Evolutionary conservation across 495 filamentous ascomycete species (phyloP).

Genomic region (Parathielavia appendiculata): DNA sequence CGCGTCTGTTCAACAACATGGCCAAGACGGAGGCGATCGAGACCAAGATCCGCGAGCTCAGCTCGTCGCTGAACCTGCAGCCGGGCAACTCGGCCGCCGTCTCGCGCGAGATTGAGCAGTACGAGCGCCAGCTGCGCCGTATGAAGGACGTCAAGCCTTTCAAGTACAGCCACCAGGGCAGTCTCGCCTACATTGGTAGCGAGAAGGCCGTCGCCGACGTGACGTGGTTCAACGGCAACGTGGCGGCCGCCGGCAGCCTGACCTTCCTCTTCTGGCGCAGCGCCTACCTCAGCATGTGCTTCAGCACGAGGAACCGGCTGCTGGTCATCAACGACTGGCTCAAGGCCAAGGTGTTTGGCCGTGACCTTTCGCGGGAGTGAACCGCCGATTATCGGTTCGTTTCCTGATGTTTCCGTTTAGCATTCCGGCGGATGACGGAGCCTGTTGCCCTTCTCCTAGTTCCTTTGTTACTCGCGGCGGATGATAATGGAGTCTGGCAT

Average conservation of each 20-base stretch:
- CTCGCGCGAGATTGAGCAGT: conserved; percentile 72
- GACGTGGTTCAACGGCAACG: conserved; percentile 94
- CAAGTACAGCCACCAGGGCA: conserved; percentile 96
- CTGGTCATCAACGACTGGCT: conserved; percentile 91
- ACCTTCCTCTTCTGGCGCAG: conserved; percentile 94
- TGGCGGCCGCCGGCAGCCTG: conserved; percentile 75
- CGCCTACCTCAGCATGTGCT: conserved; percentile 99
- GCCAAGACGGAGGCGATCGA: conserved; percentile 83
- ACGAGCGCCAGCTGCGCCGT: conserved; percentile 78
- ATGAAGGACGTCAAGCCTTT: conserved; percentile 94
- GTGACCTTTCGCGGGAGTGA: conserved; percentile 92
- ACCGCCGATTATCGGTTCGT: conserved; percentile 12
- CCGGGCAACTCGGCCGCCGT: conserved; percentile 56
- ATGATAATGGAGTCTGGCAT: conserved; percentile 20
- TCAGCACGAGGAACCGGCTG: conserved; percentile 90
- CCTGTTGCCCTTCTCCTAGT: conserved; percentile 3
- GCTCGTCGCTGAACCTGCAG: conserved; percentile 45
- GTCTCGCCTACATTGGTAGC: conserved; percentile 94
- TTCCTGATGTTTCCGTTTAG: not conserved
- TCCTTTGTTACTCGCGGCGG: conserved; percentile 10
- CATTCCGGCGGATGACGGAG: conserved; percentile 3
- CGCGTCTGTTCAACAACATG: conserved; percentile 96
- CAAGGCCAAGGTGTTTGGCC: conserved; percentile 91
- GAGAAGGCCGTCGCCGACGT: conserved; percentile 98
- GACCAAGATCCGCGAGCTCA: conserved; percentile 59